Conservation (phyloP, 208 protist species). For the Novymonas esmeraldas region DNA sequence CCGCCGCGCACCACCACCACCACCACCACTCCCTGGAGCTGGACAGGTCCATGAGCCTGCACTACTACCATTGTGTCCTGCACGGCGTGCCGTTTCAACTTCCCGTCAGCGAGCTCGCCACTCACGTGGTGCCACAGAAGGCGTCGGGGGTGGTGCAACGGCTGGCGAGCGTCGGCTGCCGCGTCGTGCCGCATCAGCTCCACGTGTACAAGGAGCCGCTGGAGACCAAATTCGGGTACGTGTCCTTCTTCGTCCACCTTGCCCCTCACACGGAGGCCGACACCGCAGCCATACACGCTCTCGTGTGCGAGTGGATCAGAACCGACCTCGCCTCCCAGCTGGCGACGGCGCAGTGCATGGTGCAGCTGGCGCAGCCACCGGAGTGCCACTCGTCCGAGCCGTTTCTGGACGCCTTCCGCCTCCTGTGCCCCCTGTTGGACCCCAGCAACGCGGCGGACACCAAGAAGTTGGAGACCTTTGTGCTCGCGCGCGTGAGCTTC, state of each 20-base stretch:
- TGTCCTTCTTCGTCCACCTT: constrained; percentile 63
- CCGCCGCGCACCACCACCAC: not conserved
- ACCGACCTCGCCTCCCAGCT: constrained; percentile 52
- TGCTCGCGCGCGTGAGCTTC: constrained; percentile 64
- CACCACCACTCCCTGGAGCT: constrained; percentile 13
- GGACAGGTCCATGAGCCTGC: constrained; percentile 28
- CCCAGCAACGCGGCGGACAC: constrained; percentile 34
- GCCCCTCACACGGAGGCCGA: constrained; percentile 16
- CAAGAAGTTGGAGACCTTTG: constrained; percentile 70
- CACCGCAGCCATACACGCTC: constrained; percentile 35
- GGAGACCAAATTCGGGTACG: constrained; percentile 74
- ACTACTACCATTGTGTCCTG: constrained; percentile 77
- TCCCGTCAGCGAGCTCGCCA: constrained; percentile 41
- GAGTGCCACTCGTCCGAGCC: constrained; percentile 58
- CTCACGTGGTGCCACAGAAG: constrained; percentile 41
- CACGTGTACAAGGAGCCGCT: constrained; percentile 85
- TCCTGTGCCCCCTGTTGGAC: constrained; percentile 53
- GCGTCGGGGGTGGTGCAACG: constrained; percentile 38
- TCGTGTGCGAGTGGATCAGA: constrained; percentile 52
- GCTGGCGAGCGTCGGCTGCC: constrained; percentile 35
- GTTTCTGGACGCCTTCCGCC: constrained; percentile 50
- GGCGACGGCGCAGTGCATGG: constrained; percentile 31
- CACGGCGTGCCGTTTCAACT: constrained; percentile 52
- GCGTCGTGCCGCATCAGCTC: constrained; percentile 71
- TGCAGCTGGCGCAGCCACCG: constrained; percentile 62